These are phyloP conservation scores for Fusarium subglutinans DNA, from an alignment of 2,329 filamentous ascomycete species.

Conservation along the genomic window DNA sequence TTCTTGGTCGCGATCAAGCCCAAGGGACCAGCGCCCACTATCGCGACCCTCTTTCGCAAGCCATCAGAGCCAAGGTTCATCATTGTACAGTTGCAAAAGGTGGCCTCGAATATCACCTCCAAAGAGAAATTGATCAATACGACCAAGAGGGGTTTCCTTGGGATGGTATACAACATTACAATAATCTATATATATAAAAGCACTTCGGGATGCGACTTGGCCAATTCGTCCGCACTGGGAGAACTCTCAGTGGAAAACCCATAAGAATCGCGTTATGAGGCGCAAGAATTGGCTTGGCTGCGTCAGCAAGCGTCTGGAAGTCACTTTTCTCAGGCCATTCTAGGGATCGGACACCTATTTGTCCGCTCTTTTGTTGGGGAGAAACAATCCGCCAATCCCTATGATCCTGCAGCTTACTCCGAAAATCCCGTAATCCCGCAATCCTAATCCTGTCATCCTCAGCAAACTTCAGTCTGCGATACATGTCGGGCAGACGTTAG, in stretches of 20 bases:
- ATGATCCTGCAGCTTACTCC: neutral
- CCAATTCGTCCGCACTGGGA: neutral
- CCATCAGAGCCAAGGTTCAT: neutral
- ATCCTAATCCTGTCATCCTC: neutral
- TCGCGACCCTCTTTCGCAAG: neutral
- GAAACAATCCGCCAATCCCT: neutral
- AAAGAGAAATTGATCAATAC: neutral
- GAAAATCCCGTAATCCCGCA: neutral
- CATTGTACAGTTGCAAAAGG: neutral
- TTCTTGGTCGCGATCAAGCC: neutral
- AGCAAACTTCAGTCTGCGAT: neutral
- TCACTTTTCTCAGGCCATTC: neutral
- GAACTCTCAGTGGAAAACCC: neutral
- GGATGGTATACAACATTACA: neutral
- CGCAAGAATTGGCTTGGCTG: neutral
- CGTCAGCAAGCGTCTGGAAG: neutral
- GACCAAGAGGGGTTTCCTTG: neutral
- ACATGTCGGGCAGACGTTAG: neutral
- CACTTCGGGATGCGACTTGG: neutral
- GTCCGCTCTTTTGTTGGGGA: neutral
- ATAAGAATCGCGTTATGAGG: neutral
- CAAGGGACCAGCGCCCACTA: neutral
- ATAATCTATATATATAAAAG: neutral
- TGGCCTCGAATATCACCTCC: neutral
- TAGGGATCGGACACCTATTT: neutral